Evolutionary conservation across 768 basidiomycete genomes (phyloP), one percentile per base, ranked within the genome.

Genomic region (Sistotremastrum suecicum): DNA sequence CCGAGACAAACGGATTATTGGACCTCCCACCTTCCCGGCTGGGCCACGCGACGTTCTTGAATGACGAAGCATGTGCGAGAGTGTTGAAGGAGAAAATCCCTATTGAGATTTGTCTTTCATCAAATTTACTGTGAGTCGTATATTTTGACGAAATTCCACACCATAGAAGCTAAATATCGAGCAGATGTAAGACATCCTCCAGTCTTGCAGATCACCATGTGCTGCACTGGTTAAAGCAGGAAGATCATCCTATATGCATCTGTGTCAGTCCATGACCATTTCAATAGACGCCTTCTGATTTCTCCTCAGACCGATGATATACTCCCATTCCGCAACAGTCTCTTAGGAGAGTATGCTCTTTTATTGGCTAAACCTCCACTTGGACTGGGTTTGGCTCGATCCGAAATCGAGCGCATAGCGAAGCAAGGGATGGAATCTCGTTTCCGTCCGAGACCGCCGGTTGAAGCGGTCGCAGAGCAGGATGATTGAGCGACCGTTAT

Each of bases 11-110:
- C 6, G 57, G 63, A 35, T 63, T 89, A 8, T 69, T 89, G 0
- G 72, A 74, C 1, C 78, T 70, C 58, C 58, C 61, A 20, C 86
- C 86, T 0, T 67, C 79, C 43, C 67, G 87, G 38, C 64, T 90
- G 0, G 83, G 87, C 0, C 87, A 90, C 49, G 87, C 83, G 3
- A 89, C 87, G 0, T 88, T 83, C 61, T 68, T 91, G 28, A 65
- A 76, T 48, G 71, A 74, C 2, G 73, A 75, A 40, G 74, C 76
- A 0, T 71, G 74, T 49, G 59, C 64, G 1, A 56, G 78, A 37
- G 81, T 86, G 5, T 61, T 73, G 44, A 55, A 66, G 29, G 69
- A 74, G 35, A 72, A 72, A 38, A 71, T 67, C 20, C 76, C 76
- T 56, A 72, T 89, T 37, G 87, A 90, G 60, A 79, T 90, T 38